These are phyloP conservation scores for Psophocarpus tetragonolobus DNA, from an alignment of 306 rosid genomes.

Conservation along the genomic window DNA sequence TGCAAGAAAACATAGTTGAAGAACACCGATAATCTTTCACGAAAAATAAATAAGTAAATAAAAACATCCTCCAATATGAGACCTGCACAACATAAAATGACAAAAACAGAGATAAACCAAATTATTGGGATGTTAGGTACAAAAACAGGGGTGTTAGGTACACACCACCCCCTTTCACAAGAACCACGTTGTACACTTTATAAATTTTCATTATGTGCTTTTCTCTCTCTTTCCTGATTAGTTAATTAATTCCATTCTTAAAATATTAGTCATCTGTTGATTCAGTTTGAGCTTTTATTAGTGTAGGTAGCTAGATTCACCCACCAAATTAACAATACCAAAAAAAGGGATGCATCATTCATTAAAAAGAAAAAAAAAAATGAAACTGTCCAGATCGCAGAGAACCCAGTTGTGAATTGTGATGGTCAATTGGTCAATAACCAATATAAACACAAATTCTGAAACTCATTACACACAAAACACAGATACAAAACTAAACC, in stretches of 20 bases:
- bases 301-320: not conserved
- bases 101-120: not conserved
- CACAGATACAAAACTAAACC: conserved; percentile 8
- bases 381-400: not conserved
- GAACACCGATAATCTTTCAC: not conserved
- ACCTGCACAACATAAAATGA: not conserved
- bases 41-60: not conserved
- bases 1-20: not conserved
- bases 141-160: not conserved
- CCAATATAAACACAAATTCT: not conserved
- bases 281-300: not conserved
- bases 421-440: not conserved
- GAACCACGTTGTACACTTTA: not conserved
- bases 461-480: not conserved
- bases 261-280: not conserved
- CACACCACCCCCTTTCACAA: not conserved
- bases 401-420: not conserved
- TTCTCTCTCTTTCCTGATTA: not conserved
- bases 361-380: not conserved
- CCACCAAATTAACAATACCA: not conserved
- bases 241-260: not conserved
- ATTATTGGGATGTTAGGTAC: not conserved
- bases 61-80: not conserved
- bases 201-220: not conserved
- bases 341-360: not conserved